Base-by-base conservation (phyloP, 2,329 filamentous ascomycete species). In the Talaromyces funiculosus region DNA sequence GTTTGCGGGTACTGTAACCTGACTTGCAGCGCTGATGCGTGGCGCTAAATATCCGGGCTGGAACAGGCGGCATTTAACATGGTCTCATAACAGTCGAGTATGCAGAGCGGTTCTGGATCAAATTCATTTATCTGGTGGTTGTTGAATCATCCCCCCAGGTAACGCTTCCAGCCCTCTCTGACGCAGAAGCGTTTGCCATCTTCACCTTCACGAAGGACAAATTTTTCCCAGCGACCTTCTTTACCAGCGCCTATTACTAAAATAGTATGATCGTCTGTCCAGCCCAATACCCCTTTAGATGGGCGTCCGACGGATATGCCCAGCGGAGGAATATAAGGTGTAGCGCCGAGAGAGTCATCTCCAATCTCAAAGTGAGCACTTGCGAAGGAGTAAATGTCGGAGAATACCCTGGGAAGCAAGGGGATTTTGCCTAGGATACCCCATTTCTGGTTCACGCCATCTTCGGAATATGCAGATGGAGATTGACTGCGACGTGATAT, bases 141-240 rank as follows among this genome's bases (percentile, higher is more conserved):
- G 42, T 20, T 53, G 73, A 68, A 71, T 43, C 69, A 62, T 33
- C 75, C 73, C 53, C 78, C 82, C 56, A 92, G 76, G 76, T 92
- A 94, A 67, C 86, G 82, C 74, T 90, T 93, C 91, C 91, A 95
- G 1, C 89, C 90, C 68, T 92, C 87, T 64, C 89, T 82, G 31
- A 85, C 77, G 64, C 89, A 84, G 56, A 84, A 79, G 47, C 86
- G 81, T 65, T 84, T 85, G 9, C 90, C 89, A 63, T 89, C 86
- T 22, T 87, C 83, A 14, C 83, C 83, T 59, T 88, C 82, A n/a
- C 81, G 81, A 56, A 95, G 78, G 20, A 87, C 79, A 68, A 96
- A 96, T 63, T 89, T 92, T 77, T 97, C 92, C 91, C 92, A 97
- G 55, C 89, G 82, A 16, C 89, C 89, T 71, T 94, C 90, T 62